Conservation (phyloP, 2,329 filamentous ascomycete genomes). For the Trichophyton schoenleinii region DNA sequence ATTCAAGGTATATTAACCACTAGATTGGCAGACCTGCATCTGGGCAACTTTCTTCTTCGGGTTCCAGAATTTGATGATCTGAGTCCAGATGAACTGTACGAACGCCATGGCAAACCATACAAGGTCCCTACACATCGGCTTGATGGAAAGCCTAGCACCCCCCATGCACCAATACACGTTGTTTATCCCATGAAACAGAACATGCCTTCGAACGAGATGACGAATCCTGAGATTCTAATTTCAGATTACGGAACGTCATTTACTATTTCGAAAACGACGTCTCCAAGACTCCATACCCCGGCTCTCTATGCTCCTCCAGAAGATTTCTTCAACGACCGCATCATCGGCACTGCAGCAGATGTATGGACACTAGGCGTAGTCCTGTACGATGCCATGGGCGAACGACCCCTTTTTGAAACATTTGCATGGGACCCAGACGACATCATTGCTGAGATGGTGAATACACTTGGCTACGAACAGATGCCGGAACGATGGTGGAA, state of each 20-base stretch:
- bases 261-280: conserved; percentile 12
- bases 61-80: conserved; percentile 12
- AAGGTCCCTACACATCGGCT: conserved; percentile 14
- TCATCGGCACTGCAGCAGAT: conserved; percentile 14
- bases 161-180: conserved; percentile 14
- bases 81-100: conserved; percentile 14
- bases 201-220: conserved; percentile 15
- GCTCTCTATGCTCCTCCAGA: conserved; percentile 16
- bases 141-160: conserved; percentile 15
- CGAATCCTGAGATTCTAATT: conserved; percentile 16
- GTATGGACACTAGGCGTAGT: conserved; percentile 16
- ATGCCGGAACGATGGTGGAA: conserved; percentile 13
- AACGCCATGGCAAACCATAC: conserved; percentile 14
- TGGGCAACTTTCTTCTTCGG: conserved; percentile 15
- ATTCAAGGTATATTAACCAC: conserved; percentile 6
- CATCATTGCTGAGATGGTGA: conserved; percentile 17
- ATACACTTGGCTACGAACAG: conserved; percentile 13
- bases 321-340: conserved; percentile 12
- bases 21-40: conserved; percentile 11
- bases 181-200: conserved; percentile 15
- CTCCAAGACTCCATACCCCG: conserved; percentile 16
- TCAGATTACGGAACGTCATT: conserved; percentile 18
- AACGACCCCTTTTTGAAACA: conserved; percentile 17
- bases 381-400: conserved; percentile 16
- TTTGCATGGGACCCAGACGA: conserved; percentile 16